phyloP scores from a whole-genome alignment of 73 alveolate genomes.

The Blepharisma stoltei region DNA sequence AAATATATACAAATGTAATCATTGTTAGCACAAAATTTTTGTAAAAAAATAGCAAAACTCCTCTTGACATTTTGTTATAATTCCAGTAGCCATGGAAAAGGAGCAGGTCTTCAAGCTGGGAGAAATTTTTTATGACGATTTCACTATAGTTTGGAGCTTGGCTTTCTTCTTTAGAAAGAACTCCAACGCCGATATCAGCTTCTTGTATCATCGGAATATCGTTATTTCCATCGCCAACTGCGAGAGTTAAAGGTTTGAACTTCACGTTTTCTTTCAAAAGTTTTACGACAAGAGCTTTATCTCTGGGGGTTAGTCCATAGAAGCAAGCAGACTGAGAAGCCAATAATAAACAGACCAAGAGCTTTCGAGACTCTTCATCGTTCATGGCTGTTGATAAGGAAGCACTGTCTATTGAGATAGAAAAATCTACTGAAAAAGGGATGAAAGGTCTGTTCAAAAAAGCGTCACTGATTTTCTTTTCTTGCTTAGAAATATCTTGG shows the following conservation, averaged over 20 bases:
- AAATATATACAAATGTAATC: not conserved
- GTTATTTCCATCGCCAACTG: not conserved
- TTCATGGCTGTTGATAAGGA: not conserved
- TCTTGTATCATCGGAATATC: slow-evolving; percentile 24
- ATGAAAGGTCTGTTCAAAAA: not conserved
- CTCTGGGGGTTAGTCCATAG: not conserved
- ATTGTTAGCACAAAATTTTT: not conserved
- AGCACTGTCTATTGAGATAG: not conserved
- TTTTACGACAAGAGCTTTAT: slow-evolving; percentile 1
- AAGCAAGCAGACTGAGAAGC: slow-evolving; percentile 14
- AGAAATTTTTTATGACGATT: not conserved
- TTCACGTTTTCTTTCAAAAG: not conserved
- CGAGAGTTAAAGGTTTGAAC: not conserved
- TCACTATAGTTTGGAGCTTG: slow-evolving; percentile 1
- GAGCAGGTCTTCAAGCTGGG: not conserved
- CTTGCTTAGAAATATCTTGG: not conserved
- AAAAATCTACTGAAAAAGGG: not conserved
- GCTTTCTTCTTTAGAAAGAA: not conserved
- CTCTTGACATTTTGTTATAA: not conserved
- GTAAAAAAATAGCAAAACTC: not conserved
- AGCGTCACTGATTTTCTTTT: not conserved
- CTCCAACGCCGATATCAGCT: slow-evolving; percentile 18
- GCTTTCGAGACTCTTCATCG: not conserved
- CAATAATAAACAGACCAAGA: not conserved
- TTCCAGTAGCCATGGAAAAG: not conserved